Conservation (phyloP, 768 basidiomycete species). For the Tubosaeta sp. region DNA sequence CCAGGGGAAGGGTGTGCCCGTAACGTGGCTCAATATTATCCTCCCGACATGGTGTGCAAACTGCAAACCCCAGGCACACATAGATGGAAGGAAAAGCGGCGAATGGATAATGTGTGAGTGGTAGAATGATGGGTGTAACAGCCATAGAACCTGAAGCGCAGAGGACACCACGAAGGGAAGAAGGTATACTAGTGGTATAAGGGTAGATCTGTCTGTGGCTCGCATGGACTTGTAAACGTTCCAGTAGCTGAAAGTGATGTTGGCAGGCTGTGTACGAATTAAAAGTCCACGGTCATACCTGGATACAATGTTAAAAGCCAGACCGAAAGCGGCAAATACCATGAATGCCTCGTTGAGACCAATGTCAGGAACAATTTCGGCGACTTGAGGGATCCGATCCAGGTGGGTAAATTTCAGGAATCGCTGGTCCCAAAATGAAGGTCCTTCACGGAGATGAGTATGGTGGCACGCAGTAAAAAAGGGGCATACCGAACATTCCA, state of each 20-base stretch:
- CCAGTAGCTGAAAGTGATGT: slow-evolving; percentile 49
- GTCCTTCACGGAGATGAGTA: slow-evolving; percentile 43
- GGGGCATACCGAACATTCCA: slow-evolving; percentile 58
- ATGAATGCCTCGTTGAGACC: slow-evolving; percentile 86
- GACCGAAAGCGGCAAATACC: slow-evolving; percentile 64
- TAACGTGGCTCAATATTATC: slow-evolving; percentile 92
- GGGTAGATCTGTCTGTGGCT: slow-evolving; percentile 37
- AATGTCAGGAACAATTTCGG: slow-evolving; percentile 54
- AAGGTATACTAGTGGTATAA: slow-evolving; percentile 65
- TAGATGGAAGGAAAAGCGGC: slow-evolving; percentile 77
- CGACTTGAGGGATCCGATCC: slow-evolving; percentile 46
- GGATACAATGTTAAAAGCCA: slow-evolving; percentile 76
- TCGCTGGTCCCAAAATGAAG: slow-evolving; percentile 75
- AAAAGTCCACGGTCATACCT: slow-evolving; percentile 39
- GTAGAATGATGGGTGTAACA: slow-evolving; percentile 61
- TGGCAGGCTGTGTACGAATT: not conserved
- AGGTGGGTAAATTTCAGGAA: slow-evolving; percentile 57
- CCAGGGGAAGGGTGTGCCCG: slow-evolving; percentile 74
- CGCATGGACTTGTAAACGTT: slow-evolving; percentile 72
- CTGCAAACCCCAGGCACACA: slow-evolving; percentile 90
- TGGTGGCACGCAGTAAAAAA: not conserved
- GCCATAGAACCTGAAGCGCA: slow-evolving; percentile 75
- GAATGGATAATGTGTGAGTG: slow-evolving; percentile 72
- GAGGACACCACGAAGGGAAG: slow-evolving; percentile 75
- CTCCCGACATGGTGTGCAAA: slow-evolving; percentile 87